Evolutionary conservation across 441 rosid species (phyloP), one percentile per base, ranked within the genome.

Genomic region (Eugenia klotzschiana): DNA sequence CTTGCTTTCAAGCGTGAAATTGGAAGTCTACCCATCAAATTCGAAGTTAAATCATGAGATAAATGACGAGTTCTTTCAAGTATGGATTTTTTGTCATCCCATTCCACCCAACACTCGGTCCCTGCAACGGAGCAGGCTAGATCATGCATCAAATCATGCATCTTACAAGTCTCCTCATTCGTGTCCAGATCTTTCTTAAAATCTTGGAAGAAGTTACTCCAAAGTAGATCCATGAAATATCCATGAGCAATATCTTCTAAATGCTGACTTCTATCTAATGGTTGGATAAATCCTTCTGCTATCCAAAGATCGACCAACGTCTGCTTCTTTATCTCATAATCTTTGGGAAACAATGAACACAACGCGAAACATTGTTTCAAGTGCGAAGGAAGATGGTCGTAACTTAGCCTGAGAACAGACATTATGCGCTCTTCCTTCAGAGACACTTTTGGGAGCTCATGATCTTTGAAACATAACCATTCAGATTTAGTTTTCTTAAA

Each of bases 331-430:
- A 60, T 3, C 41, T 7, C 3, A 27, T 27, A 29, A 7, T 16
- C 41, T 60, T 60, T 60, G 23, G 41, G 41, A 16, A 60, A 60
- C 6, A 29, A 3, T 27, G 73, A 60, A 15, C 41, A 60, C 0
- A 29, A 60, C 0, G 74, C 43, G 0, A 60, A 60, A 29, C 73
- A 60, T 1, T 15, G 73, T 7, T 29, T 60, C 6, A 60, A 29
- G 14, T 60, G 23, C 0, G 41, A 27, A 60, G 73, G 73, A 15
- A 60, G 73, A 60, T 16, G 1, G 0, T 60, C 0, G 0, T 60
- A 60, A 27, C 73, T 29, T 0, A 60, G 1, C 6, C 0, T 2
- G 0, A 60, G 3, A 60, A 27, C 0, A 0, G 0, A 15, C 0
- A 0, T 29, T 60, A 60, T 60, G 12, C 0, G 0, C 0, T 60